phyloP scores from a whole-genome alignment of 768 basidiomycete species.

The Boletus reticuloceps region DNA sequence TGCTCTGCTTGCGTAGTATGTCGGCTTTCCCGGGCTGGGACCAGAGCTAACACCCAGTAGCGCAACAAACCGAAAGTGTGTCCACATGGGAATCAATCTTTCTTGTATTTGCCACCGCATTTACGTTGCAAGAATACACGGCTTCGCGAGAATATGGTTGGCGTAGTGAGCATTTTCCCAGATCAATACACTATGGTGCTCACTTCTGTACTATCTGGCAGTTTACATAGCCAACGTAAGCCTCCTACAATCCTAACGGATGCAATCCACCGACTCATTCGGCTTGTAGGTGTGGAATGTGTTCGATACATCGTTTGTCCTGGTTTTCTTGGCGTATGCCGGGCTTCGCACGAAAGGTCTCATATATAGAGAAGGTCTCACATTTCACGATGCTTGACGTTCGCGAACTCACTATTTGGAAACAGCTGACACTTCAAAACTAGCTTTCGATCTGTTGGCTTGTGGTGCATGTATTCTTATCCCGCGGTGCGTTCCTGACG shows the following conservation, averaged over 20 bases:
- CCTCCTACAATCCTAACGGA: background rate
- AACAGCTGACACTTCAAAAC: conserved; percentile 44
- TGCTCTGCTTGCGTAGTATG: conserved; percentile 75
- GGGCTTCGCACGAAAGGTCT: conserved; percentile 66
- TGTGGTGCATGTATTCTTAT: conserved; percentile 85
- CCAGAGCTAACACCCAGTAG: conserved; percentile 35
- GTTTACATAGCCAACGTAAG: conserved; percentile 84
- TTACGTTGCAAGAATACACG: conserved; percentile 85
- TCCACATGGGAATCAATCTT: conserved; percentile 70
- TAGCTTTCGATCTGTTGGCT: conserved; percentile 81
- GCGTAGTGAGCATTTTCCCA: conserved; percentile 59
- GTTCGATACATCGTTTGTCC: conserved; percentile 74
- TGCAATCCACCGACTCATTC: background rate
- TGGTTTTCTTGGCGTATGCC: conserved; percentile 68
- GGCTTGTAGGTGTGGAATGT: conserved; percentile 79
- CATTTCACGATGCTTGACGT: background rate
- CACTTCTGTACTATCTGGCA: conserved; percentile 13
- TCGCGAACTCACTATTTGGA: conserved; percentile 3
- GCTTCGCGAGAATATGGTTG: conserved; percentile 85
- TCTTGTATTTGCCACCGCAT: conserved; percentile 72
- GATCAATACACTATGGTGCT: background rate
- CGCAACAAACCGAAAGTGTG: conserved; percentile 48
- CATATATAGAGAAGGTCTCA: conserved; percentile 46
- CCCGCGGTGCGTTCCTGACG: conserved; percentile 52
- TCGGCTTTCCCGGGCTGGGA: background rate